Percentiles rank a stretch among this genome's conserved stretches.
Evolutionary conservation across 2,329 filamentous ascomycete genomes (phyloP).

Genomic region (Biscogniauxia mediterranea): DNA sequence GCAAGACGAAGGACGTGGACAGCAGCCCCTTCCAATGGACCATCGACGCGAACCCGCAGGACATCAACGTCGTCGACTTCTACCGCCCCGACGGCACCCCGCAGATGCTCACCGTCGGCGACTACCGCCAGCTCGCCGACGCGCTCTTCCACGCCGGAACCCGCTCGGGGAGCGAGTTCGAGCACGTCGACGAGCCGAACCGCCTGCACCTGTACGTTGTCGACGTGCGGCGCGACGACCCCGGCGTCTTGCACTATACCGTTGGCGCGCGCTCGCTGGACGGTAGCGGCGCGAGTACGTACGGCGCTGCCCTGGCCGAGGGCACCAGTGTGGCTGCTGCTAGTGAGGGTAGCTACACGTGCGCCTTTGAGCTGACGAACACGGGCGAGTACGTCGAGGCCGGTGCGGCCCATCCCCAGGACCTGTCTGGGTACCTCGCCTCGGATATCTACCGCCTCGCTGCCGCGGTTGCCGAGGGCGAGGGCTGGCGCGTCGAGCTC

Average conservation of each 20-base stretch:
- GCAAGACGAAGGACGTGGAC: conserved; percentile 49
- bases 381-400: conserved; percentile 36
- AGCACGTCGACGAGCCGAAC: conserved; percentile 47
- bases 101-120: conserved; percentile 47
- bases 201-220: conserved; percentile 50
- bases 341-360: conserved; percentile 37
- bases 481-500: conserved; percentile 46
- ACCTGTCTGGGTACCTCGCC: conserved; percentile 39
- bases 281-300: conserved; percentile 33
- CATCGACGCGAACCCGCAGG: conserved; percentile 53
- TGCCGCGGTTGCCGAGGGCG: conserved; percentile 38
- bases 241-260: conserved; percentile 46
- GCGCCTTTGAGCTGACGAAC: conserved; percentile 48
- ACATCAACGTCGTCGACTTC: conserved; percentile 50
- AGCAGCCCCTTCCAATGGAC: conserved; percentile 50
- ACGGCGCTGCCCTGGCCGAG: conserved; percentile 37
- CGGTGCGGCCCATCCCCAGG: conserved; percentile 28
- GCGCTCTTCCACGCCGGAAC: conserved; percentile 55
- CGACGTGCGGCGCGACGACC: conserved; percentile 38
- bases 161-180: conserved; percentile 48
- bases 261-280: conserved; percentile 46
- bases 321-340: conserved; percentile 31
- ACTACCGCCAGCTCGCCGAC: conserved; percentile 53
- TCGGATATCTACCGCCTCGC: conserved; percentile 49
- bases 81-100: conserved; percentile 46